phyloP scores from a whole-genome alignment of 164 flowering plant genomes.

The Buxus sempervirens region DNA sequence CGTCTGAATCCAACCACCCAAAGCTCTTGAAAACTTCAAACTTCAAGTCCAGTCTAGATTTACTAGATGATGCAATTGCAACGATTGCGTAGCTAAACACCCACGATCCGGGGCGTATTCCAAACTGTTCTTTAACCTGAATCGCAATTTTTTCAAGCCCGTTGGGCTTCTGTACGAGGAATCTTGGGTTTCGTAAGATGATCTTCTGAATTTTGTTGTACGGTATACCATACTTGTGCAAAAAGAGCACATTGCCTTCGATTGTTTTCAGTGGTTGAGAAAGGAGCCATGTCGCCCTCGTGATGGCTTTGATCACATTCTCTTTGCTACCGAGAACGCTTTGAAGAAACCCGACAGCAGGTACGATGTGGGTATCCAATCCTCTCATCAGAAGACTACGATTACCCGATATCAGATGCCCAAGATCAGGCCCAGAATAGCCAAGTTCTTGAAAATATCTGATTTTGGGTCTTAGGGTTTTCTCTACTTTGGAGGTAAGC shows the following conservation, averaged over 20 bases:
- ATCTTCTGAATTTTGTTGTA: constrained; percentile 8
- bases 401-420: background rate
- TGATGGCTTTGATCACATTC: constrained; percentile 9
- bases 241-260: constrained; percentile 8
- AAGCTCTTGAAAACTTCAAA: constrained; percentile 16
- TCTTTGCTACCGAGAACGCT: constrained; percentile 11
- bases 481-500: constrained; percentile 14
- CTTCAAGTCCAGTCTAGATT: constrained; percentile 5
- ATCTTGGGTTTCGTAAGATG: background rate
- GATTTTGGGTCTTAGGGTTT: constrained; percentile 19
- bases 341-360: constrained; percentile 12
- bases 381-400: constrained; percentile 2
- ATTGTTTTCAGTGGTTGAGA: background rate
- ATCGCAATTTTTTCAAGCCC: background rate
- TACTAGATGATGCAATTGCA: constrained; percentile 2
- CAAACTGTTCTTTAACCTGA: constrained; percentile 18
- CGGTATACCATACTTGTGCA: constrained; percentile 13
- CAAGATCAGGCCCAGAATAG: constrained; percentile 13
- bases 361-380: constrained; percentile 6
- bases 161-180: background rate
- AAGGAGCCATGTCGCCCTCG: constrained; percentile 2
- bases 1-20: constrained; percentile 22
- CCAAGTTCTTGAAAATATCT: constrained; percentile 15
- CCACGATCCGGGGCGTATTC: constrained; percentile 11
- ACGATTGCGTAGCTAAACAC: constrained; percentile 12